Conservation (phyloP, 2,329 filamentous ascomycete genomes). For the Stagonosporopsis chrysanthemi region DNA sequence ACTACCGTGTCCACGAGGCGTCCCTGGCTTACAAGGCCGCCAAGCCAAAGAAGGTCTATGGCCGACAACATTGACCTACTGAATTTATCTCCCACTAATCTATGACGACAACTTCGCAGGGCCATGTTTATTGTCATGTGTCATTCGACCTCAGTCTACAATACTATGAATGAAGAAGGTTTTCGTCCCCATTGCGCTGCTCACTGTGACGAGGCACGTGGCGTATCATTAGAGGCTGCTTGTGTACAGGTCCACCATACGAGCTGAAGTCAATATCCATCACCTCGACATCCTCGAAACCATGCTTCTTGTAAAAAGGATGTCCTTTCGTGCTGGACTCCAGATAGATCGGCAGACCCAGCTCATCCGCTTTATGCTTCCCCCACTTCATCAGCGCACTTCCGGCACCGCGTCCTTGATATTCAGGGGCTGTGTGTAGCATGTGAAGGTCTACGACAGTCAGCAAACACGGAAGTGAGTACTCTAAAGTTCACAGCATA, state of each 20-base stretch:
- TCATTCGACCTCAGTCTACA: neutral
- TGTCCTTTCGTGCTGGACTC: conserved; percentile 33
- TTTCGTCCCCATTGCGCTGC: neutral
- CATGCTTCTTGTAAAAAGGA: conserved; percentile 35
- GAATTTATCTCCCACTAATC: neutral
- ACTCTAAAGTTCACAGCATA: conserved; percentile 15
- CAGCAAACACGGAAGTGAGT: neutral
- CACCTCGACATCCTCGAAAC: conserved; percentile 33
- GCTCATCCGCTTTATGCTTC: conserved; percentile 32
- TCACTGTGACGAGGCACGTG: neutral
- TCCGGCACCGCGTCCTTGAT: conserved; percentile 35
- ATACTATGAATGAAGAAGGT: neutral
- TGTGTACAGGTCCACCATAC: conserved; percentile 23
- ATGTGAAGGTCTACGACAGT: conserved; percentile 35
- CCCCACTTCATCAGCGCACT: conserved; percentile 34
- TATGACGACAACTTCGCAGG: neutral
- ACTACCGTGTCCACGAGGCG: neutral
- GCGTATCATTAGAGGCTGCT: conserved; percentile 37
- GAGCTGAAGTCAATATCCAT: conserved; percentile 27
- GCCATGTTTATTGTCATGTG: neutral
- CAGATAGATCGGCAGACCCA: conserved; percentile 35
- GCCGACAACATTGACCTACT: conserved; percentile 6
- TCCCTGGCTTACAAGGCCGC: neutral
- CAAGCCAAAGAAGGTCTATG: conserved; percentile 15
- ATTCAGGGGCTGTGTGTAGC: conserved; percentile 37